Evolutionary conservation across 768 basidiomycete genomes (phyloP), one percentile per base, ranked within the genome.

Genomic region (Russula vinacea): DNA sequence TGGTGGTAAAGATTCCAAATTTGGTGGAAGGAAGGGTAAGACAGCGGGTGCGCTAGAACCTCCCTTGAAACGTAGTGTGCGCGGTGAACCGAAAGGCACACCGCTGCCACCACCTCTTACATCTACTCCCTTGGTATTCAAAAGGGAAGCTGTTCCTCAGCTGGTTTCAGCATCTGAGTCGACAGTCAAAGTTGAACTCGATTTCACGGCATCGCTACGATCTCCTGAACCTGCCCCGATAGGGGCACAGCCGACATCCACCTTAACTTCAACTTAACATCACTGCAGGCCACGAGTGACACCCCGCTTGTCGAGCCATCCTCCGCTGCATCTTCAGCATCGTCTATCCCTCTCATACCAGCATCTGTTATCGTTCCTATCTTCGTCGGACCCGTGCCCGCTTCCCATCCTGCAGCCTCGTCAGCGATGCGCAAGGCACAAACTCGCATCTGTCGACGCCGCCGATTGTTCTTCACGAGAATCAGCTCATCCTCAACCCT

Each of bases 401-500:
- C 82, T 5, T 82, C 84, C 22, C 85, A 86, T 67, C 80, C 87
- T 16, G 62, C 82, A 75, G 70, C 80, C 77, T 75, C 79, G 72
- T 42, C 74, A 40, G 75, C 72, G 65, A 82, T 73, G 67, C 79
- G 70, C 63, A 74, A 5, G 62, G 71, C 17, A 62, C 74, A n/a
- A 54, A 72, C 26, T 53, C 64, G 61, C 74, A 26, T 47, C 68
- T 73, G 35, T 73, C 76, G 1, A 72, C 75, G 3, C 81, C 79
- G 33, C 86, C 86, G 37, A 92, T 97, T 78, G 84, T 92, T 26
- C 76, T 95, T 14, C 92, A 95, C 67, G 87, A 93, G 68, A 87
- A 91, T 58, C 88, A 83, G 35, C 82, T 97, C 24, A 84, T 93
- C 61, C 83, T 97, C 42, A 90, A 92, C 70, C 94, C 94, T 2